Percentiles rank a stretch among this genome's conserved stretches.
Conservation (phyloP, 2,329 filamentous ascomycete species). For the Monosporascus sp. region DNA sequence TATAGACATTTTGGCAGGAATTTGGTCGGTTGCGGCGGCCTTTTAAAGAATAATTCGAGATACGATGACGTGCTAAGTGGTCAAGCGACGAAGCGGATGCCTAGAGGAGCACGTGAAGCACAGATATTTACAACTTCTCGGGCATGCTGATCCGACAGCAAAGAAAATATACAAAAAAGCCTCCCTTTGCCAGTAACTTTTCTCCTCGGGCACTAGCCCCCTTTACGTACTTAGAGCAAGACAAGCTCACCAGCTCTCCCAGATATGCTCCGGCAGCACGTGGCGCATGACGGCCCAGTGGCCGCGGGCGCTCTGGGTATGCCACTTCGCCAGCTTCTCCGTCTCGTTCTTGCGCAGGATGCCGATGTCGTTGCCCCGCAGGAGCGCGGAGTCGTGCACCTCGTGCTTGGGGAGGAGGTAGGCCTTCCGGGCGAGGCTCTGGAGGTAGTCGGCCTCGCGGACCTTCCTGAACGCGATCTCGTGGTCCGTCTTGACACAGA, state of each 20-base stretch:
- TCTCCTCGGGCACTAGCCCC: too few relatives aligned
- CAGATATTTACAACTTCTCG: too few relatives aligned
- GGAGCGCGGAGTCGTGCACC: conserved; percentile 49
- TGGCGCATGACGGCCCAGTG: conserved; percentile 92
- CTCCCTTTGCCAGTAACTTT: too few relatives aligned
- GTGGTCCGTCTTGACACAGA: conserved; percentile 66
- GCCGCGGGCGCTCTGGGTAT: conserved; percentile 69
- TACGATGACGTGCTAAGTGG: too few relatives aligned
- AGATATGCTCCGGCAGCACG: conserved; percentile 72
- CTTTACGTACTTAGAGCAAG: too few relatives aligned
- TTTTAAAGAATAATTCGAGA: too few relatives aligned
- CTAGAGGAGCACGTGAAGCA: too few relatives aligned
- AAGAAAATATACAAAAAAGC: too few relatives aligned
- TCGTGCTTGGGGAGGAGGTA: conserved; percentile 72
- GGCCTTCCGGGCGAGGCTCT: conserved; percentile 62
- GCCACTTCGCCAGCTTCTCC: conserved; percentile 62
- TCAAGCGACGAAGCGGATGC: too few relatives aligned
- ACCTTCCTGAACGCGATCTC: conserved; percentile 63
- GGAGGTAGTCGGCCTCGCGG: conserved; percentile 60
- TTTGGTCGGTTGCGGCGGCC: neutral
- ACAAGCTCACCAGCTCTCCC: conserved; percentile 73
- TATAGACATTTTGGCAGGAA: neutral
- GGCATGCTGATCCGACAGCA: too few relatives aligned
- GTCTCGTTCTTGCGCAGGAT: conserved; percentile 62
- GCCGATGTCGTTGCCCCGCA: conserved; percentile 39